These are phyloP conservation scores for Brassica carinata DNA, from an alignment of 345 rosid genomes.

Conservation along the genomic window DNA sequence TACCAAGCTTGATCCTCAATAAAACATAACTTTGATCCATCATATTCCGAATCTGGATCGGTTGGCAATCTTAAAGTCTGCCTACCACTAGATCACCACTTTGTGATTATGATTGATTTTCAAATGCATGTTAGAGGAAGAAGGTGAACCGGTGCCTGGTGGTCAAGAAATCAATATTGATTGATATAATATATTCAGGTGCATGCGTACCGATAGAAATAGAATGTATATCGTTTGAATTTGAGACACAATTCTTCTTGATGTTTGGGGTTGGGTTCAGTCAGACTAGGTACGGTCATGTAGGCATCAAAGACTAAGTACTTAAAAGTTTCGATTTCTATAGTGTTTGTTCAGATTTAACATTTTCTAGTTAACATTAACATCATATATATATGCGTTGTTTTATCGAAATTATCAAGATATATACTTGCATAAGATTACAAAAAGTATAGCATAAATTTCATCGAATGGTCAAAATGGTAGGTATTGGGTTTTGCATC, in stretches of 20 bases:
- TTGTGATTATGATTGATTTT: background rate
- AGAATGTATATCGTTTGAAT: background rate
- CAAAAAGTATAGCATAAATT: background rate
- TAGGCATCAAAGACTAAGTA: slow-evolving; percentile 1
- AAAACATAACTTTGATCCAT: too few species aligned
- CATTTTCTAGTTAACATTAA: background rate
- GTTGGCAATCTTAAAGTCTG: too few species aligned
- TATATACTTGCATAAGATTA: background rate
- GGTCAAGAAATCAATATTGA: background rate
- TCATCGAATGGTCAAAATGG: slow-evolving; percentile 17
- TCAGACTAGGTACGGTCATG: slow-evolving; percentile 1
- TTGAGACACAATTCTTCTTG: background rate
- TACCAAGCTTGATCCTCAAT: too few species aligned
- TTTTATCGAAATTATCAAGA: background rate
- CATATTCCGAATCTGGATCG: too few species aligned
- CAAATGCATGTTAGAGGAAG: background rate
- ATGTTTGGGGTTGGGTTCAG: background rate
- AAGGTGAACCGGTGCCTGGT: background rate
- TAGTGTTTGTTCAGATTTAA: background rate
- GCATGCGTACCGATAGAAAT: background rate
- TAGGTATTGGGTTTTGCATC: slow-evolving; percentile 23
- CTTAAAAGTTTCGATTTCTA: background rate
- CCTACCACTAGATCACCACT: too few species aligned
- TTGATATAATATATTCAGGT: background rate
- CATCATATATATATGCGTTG: background rate